Percentiles rank a stretch among this genome's conserved stretches.
Conservation (phyloP, 257 asterid species). For the Solanum corneliomulleri region DNA sequence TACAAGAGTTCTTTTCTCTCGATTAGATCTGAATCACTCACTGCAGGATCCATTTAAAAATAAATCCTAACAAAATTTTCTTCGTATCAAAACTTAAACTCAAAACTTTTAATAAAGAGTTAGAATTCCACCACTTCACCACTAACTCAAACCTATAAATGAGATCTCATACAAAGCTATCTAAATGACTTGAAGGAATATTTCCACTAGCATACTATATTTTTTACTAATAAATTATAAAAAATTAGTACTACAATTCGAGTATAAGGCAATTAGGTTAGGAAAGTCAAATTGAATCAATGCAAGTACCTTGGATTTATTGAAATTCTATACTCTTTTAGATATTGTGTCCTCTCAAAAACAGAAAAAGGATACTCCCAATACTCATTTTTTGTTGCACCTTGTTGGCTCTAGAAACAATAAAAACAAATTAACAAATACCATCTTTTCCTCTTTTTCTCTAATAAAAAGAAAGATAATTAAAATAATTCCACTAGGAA, state of each 20-base stretch:
- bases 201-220: background rate
- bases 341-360: background rate
- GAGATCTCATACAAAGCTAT: background rate
- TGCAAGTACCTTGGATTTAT: background rate
- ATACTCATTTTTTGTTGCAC: background rate
- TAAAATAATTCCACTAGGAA: background rate
- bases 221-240: background rate
- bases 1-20: background rate
- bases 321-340: background rate
- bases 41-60: background rate
- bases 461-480: background rate
- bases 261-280: background rate
- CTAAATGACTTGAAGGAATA: background rate
- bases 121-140: background rate
- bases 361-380: conserved; percentile 2
- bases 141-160: background rate
- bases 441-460: background rate
- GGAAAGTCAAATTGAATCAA: background rate
- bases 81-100: background rate
- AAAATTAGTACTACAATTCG: background rate
- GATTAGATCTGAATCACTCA: background rate
- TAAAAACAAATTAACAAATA: background rate
- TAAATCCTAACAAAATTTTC: fast-evolving
- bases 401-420: background rate
- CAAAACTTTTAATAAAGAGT: no score